Base-by-base conservation (phyloP, 148 eudicot species). In the Fagopyrum homotropicum region DNA sequence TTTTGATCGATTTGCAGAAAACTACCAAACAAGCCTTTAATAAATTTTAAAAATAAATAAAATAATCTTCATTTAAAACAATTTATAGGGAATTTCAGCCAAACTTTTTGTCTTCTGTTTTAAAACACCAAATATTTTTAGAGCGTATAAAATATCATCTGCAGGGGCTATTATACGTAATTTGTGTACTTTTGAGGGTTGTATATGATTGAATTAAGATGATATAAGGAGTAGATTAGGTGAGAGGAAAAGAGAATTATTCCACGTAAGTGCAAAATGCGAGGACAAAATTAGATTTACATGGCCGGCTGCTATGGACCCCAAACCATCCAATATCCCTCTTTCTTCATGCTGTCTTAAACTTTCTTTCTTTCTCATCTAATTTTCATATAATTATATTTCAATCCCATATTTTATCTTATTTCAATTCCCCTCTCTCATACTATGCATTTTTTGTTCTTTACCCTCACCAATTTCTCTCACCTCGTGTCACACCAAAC, bases 241-340 rank as follows among this genome's bases (percentile, higher is more conserved):
- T 66, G 46, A 47, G 11, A 14, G 46, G 15, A 15, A 63, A 40
- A 40, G 9, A 49, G 9, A 66, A 66, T 35, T 15, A 10, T 29
- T 3, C 40, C 71, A 66, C 71, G 71, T 66, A 40, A 66, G 19
- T 14, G n/a, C 46, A 40, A 66, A 66, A 66, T 12, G 19, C 30
- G 12, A 30, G 29, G 44, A 66, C 69, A 35, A 40, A 66, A 63
- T 63, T 7, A 63, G 15, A 63, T 11, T 15, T 11, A 5, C 47
- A 66, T 12, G 71, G 71, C 71, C 47, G 71, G 46, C 46, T 66
- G 71, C 47, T 0, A 66, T 66, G 47, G 71, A 66, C 47, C 71
- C 69, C 26, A 9, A 61, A 61, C 1, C 40, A 17, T 60, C 44
- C 30, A 19, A 19, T 35, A 9, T 7, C 26, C 19, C 40, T 40